A percentile compares a stretch with the other conserved stretches of the same genome.
Conservation (phyloP, 31 red algal genomes). For the Asparagopsis taxiformis region DNA sequence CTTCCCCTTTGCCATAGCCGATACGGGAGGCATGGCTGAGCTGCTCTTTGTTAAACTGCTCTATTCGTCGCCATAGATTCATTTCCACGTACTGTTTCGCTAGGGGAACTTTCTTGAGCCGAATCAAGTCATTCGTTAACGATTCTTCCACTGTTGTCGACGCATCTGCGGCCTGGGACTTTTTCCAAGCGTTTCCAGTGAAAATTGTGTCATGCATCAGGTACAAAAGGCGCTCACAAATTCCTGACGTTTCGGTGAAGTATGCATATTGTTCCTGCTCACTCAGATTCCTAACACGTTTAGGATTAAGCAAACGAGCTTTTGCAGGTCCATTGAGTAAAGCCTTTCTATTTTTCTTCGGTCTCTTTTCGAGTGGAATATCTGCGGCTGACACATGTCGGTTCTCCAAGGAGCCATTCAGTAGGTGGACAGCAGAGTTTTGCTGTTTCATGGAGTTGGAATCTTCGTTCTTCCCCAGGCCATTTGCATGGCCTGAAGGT, state of each 20-base stretch:
- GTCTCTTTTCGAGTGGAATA: neutral
- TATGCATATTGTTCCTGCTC: neutral
- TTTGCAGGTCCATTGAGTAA: neutral
- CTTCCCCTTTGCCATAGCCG: conserved; percentile 33
- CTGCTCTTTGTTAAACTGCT: conserved; percentile 17
- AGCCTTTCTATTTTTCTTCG: conserved; percentile 1
- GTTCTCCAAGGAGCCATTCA: neutral
- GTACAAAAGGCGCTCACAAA: conserved; percentile 27
- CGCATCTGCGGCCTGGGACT: conserved; percentile 12
- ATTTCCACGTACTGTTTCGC: conserved; percentile 48
- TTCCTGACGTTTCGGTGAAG: neutral
- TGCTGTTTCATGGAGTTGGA: no score
- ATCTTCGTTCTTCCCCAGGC: no score
- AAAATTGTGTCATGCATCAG: conserved; percentile 26
- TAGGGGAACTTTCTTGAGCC: conserved; percentile 39
- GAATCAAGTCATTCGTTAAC: conserved; percentile 33
- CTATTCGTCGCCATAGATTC: conserved; percentile 42
- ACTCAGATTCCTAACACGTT: neutral
- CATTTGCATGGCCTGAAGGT: neutral
- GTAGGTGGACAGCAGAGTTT: neutral
- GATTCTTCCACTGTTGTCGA: conserved; percentile 19
- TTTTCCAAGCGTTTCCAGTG: conserved; percentile 7
- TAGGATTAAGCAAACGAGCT: neutral
- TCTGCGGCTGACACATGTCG: neutral
- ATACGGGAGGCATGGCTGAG: conserved; percentile 13